Evolutionary conservation across 768 basidiomycete species (phyloP).

Genomic region (Multifurca ochricompacta): DNA sequence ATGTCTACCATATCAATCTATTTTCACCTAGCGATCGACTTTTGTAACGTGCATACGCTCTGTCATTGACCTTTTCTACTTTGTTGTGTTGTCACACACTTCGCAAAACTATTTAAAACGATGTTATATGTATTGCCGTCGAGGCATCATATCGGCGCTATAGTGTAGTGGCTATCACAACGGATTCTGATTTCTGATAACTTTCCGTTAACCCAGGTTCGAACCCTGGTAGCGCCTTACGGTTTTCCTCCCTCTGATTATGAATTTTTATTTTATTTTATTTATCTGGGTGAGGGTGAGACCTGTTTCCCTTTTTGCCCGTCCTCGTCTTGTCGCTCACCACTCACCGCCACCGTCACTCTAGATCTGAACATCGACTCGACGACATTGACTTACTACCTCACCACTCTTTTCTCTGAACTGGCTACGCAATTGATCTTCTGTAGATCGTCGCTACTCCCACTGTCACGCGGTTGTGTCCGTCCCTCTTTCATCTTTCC

Average conservation of each 20-base stretch:
- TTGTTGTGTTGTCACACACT: no score
- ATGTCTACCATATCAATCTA: no score
- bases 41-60: no score
- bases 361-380: no score
- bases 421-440: not conserved
- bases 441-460: conserved; percentile 4
- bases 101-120: not conserved
- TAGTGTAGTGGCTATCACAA: conserved; percentile 21
- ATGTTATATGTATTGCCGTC: not conserved
- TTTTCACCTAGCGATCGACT: no score
- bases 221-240: conserved; percentile 17
- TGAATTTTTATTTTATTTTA: no score
- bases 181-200: conserved; percentile 10
- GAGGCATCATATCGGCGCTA: not conserved
- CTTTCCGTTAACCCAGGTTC: conserved; percentile 18
- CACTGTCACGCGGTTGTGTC: not conserved
- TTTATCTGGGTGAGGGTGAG: no score
- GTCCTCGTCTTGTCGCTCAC: no score
- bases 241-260: not conserved
- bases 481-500: not conserved
- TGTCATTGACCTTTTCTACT: no score
- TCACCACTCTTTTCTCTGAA: not conserved
- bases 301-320: no score
- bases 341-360: no score
- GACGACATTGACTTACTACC: not conserved